Evolutionary conservation across 2,329 filamentous ascomycete species (phyloP), one percentile per base, ranked within the genome.

Genomic region (Xylaria sp.): DNA sequence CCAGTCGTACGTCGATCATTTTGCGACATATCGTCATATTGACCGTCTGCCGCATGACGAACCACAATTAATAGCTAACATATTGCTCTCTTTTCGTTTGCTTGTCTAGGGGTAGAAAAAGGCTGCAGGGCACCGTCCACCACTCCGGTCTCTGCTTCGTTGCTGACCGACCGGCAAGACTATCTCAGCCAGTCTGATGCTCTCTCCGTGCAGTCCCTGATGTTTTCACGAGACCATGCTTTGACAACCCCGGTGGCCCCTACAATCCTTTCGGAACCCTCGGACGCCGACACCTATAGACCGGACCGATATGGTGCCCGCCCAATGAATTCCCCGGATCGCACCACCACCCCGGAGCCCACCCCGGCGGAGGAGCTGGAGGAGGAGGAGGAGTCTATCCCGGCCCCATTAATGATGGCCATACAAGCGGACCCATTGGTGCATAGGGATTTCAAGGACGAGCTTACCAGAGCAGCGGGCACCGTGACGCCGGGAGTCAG

Each of bases 401-500:
- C 71, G 10, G 74, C 76, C 58, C 66, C 61, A 11, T 59, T 76
- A 19, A 70, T 75, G 61, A 76, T 78, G 72, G 68, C 68, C 62
- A 54, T 65, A 63, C 56, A 66, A 62, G 58, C 63, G 63, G 66
- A 70, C 61, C 62, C 66, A 34, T 58, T 67, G 37, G 61, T 59
- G 49, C 57, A 59, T 47, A 67, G 63, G 49, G 70, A 75, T 55
- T 79, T 83, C 69, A 81, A 82, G 56, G 81, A 84, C 57, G 78
- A 81, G 49, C 70, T 83, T 42, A 75, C 79, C 53, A 74, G 80
- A 56, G 76, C 79, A 16, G 80, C 71, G 51, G 76, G 79, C 59
- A 78, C 78, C 47, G 79, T 85, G 58, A 93, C 90, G 0, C 92
- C 92, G 0, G 90, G 88, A 8, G 79, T 91, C 46, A 92, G 96